Evolutionary conservation across 192 early-diverging fungal genomes (phyloP).

Genomic region (Backusella psychrophila): DNA sequence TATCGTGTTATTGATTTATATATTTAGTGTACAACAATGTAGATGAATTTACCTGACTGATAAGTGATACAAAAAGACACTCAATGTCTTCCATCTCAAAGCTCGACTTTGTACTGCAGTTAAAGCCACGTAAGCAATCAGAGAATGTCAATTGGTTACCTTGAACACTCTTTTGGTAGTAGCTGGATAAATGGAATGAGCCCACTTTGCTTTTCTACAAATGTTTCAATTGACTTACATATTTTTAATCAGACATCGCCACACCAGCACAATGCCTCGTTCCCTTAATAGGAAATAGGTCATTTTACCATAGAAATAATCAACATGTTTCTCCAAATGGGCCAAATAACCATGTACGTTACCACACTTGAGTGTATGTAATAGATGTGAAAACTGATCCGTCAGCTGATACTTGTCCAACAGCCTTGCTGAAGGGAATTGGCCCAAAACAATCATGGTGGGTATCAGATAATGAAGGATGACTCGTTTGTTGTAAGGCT

Average conservation of each 20-base stretch:
- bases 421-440: slow-evolving; percentile 31
- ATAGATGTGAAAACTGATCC: slow-evolving; percentile 22
- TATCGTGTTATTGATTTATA: not conserved
- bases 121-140: slow-evolving; percentile 28
- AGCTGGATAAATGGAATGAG: not conserved
- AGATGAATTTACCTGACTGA: slow-evolving; percentile 41
- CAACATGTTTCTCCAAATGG: slow-evolving; percentile 23
- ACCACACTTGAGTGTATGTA: slow-evolving; percentile 32
- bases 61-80: slow-evolving; percentile 38
- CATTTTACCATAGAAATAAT: slow-evolving; percentile 34
- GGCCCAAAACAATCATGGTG: slow-evolving; percentile 40
- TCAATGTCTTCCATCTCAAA: slow-evolving; percentile 39
- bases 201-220: too few species aligned
- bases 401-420: slow-evolving; percentile 33
- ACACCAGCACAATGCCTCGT: slow-evolving; percentile 38
- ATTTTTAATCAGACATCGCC: slow-evolving; percentile 42
- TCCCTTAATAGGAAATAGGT: slow-evolving; percentile 44
- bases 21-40: not conserved
- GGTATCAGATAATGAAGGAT: slow-evolving; percentile 43
- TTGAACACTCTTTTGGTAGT: not conserved
- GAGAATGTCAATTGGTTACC: slow-evolving; percentile 14
- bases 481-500: slow-evolving; percentile 36
- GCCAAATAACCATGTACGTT: slow-evolving; percentile 25
- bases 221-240: slow-evolving; percentile 20
- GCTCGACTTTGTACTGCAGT: slow-evolving; percentile 15